Conservation (phyloP, 2,329 filamentous ascomycete genomes). For the Blastomyces gilchristii region DNA sequence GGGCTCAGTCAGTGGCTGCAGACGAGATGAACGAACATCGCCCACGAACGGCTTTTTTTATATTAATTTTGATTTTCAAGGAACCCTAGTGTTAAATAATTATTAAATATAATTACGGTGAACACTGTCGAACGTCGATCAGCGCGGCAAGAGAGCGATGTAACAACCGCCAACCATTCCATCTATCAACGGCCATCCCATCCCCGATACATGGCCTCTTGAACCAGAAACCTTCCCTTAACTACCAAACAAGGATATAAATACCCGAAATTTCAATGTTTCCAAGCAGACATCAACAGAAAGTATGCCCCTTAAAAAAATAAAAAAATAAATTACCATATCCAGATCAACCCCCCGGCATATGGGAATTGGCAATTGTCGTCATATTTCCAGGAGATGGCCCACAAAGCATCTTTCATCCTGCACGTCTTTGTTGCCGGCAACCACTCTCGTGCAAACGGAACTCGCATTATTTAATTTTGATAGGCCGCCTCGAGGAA, state of each 20-base stretch:
- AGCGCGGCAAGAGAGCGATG: background rate
- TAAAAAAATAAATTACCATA: background rate
- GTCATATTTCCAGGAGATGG: too few relatives aligned
- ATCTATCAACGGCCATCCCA: background rate
- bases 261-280: background rate
- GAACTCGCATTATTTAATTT: background rate
- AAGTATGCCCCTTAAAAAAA: background rate
- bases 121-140: background rate
- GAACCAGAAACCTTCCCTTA: background rate
- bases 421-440: background rate
- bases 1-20: background rate
- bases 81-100: background rate
- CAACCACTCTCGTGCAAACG: background rate
- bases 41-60: background rate
- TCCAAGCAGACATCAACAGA: background rate
- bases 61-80: background rate
- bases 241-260: background rate
- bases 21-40: background rate
- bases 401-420: background rate
- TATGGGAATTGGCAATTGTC: background rate
- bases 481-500: constrained; percentile 1
- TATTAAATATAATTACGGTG: background rate
- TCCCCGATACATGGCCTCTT: background rate
- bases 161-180: background rate
- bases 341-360: background rate